These are phyloP conservation scores for Obelidium mucronatum DNA, from an alignment of 192 early-diverging fungal species.

Conservation along the genomic window DNA sequence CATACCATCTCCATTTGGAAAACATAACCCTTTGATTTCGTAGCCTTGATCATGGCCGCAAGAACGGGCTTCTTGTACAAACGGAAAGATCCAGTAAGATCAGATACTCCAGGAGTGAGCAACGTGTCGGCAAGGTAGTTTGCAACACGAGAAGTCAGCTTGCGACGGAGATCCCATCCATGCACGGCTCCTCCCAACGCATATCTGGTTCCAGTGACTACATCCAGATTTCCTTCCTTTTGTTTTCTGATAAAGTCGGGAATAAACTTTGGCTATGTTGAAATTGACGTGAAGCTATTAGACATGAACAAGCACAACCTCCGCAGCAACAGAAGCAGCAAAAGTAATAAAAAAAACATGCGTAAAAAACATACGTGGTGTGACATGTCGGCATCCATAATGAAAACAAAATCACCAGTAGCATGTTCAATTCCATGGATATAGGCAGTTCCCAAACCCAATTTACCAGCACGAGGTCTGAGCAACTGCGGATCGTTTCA, in stretches of 20 bases:
- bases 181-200: slow-evolving; percentile 88
- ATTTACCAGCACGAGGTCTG: slow-evolving; percentile 93
- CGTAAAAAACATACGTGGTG: slow-evolving; percentile 78
- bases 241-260: slow-evolving; percentile 93
- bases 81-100: slow-evolving; percentile 95
- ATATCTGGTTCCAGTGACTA: slow-evolving; percentile 96
- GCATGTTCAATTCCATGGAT: slow-evolving; percentile 93
- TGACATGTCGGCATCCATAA: slow-evolving; percentile 99
- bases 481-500: too few species aligned
- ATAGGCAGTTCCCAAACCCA: slow-evolving; percentile 96
- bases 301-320: too few species aligned
- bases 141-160: slow-evolving; percentile 96
- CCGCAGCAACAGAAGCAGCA: too few species aligned
- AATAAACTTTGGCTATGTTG: slow-evolving; percentile 89
- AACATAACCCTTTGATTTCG: slow-evolving; percentile 95
- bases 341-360: not conserved
- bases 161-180: slow-evolving; percentile 96
- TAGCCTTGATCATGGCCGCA: slow-evolving; percentile 81
- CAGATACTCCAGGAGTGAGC: slow-evolving; percentile 89
- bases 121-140: slow-evolving; percentile 92
- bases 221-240: slow-evolving; percentile 82
- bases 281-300: too few species aligned
- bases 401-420: slow-evolving; percentile 94
- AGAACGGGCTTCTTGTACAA: slow-evolving; percentile 95
- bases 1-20: slow-evolving; percentile 98